Base-by-base conservation (phyloP, 2,329 filamentous ascomycete species). In the Xylariaceae sp. region DNA sequence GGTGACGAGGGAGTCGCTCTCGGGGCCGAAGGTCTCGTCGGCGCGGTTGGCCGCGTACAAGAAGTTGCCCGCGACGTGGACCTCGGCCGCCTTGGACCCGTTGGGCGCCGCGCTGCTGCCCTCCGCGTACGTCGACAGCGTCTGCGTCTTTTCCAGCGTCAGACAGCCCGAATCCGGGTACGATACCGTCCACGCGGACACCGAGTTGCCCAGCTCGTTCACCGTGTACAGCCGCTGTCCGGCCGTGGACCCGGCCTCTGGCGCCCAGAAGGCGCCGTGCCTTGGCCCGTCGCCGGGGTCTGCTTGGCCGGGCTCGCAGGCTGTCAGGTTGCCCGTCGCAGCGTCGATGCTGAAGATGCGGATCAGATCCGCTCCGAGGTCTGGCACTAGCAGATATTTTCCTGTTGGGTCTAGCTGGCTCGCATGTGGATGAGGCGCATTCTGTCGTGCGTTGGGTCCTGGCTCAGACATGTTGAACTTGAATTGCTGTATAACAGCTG, bases 31-130 rank as follows among this genome's bases (percentile, higher is more conserved):
- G 1, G 81, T 77, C 57, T 80, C 75, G 68, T 86, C 84, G 59
- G 83, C 81, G 53, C 87, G 80, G 75, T 89, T 89, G 16, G 81
- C 81, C 7, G 81, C 81, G 68, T 88, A 79, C 42, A 88, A 64
- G 70, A 82, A 86, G 61, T 80, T 78, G 63, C 80, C 82, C 23
- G 64, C 69, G 6, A 85, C 71, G 44, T 75, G 74, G n/a, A 86
- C 74, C 67, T 85, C 83, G 23, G 81, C 81, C 0, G 81, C 79
- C 57, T 83, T 83, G 59, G 79, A 77, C 16, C 76, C 79, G 0
- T 67, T 61, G 2, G 77, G 77, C 2, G 77, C 70, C 1, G 75
- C 69, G 52, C 70, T 71, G 52, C 70, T 71, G 26, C 77, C 77
- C 0, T 65, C 69, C 5, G 78, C 74, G 60, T 79, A 80, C 0